These are phyloP conservation scores for Eucalyptus brandiana DNA, from an alignment of 345 rosid genomes.

Conservation along the genomic window DNA sequence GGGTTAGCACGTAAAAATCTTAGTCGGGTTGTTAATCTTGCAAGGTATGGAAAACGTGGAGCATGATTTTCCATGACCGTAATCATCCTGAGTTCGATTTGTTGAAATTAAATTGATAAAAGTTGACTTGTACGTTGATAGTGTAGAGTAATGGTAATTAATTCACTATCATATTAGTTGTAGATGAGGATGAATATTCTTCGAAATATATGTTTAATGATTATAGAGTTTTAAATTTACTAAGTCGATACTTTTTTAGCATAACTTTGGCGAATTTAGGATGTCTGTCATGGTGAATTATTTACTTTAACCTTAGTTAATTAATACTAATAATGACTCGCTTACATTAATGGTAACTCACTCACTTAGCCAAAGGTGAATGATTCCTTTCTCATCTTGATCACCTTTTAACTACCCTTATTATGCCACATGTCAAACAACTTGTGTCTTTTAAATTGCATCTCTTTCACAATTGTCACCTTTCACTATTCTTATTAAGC, in stretches of 20 bases:
- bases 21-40: background rate
- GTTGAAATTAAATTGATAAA: background rate
- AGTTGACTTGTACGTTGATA: background rate
- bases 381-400: background rate
- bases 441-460: background rate
- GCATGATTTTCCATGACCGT: background rate
- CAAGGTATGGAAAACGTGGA: background rate
- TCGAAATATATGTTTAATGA: no score
- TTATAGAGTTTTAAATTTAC: background rate
- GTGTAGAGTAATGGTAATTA: background rate
- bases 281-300: background rate
- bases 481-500: background rate
- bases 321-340: background rate
- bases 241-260: background rate
- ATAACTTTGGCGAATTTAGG: background rate
- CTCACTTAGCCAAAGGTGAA: background rate
- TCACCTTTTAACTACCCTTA: background rate
- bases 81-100: background rate
- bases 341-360: background rate
- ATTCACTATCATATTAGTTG: background rate
- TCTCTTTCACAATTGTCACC: background rate
- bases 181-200: background rate
- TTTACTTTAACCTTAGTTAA: background rate
- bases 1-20: background rate
- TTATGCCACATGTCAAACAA: background rate